Base-by-base conservation (phyloP, 23 red algal species). In the Pyropia haitanensis region DNA sequence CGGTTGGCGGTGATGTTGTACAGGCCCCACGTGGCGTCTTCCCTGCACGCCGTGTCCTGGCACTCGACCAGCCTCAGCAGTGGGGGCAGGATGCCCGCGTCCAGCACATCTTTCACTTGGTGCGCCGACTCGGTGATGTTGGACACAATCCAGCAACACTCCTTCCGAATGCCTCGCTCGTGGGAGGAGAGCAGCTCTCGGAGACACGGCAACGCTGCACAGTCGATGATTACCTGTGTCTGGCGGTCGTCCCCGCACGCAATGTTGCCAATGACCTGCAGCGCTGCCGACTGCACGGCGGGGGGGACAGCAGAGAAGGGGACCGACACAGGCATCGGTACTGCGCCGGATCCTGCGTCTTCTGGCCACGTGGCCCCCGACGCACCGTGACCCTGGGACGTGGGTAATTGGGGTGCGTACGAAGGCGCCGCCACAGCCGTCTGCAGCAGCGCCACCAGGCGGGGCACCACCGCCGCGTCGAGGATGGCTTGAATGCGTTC, bases 61-160 rank as follows among this genome's bases (percentile, higher is more conserved):
- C 63, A 73, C 12, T 83, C 83, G 25, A 96, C 54, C 51, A 96
- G 56, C 32, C 78, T 80, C 6, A 96, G 58, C 8, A 96, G 24
- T 1, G 88, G 80, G 7, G 75, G 72, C 18, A 96, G 80, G 63
- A 96, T 89, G 60, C 84, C 92, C 3, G 92, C 92, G 48, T 89
- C 85, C 18, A 96, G 64, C 1, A 96, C 85, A 68, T 89, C 92
- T 34, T 89, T 69, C 16, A 96, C 92, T 44, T 96, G 92, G 80
- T 96, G 92, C 14, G 83, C 76, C 21, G 92, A 96, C 64, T 96
- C 92, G 15, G 92, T 90, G n/a, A 96, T 96, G 70, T 96, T 96
- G 14, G 83, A 89, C 18, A 89, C 67, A 63, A 96, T 96, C 92
- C 92, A 96, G 58, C 92, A 96, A 51, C 87, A 87, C 52, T 96